Conservation (phyloP, 2,329 filamentous ascomycete genomes). For the Pseudocercospora vitis region DNA sequence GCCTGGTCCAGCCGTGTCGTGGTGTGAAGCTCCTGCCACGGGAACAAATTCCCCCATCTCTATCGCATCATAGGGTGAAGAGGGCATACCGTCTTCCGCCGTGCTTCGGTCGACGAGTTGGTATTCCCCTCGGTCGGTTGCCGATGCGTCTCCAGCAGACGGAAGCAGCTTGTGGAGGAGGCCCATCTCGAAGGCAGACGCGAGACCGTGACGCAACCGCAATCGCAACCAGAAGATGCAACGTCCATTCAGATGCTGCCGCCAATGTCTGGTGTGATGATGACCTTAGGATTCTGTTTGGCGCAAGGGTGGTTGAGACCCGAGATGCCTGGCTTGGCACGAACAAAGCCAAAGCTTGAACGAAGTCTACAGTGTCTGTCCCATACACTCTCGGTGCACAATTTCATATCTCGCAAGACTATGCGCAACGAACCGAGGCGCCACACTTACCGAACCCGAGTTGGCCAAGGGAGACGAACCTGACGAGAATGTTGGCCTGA, state of each 20-base stretch:
- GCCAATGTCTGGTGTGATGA: neutral
- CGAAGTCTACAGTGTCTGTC: too few species aligned
- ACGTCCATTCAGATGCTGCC: neutral
- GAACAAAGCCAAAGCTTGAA: neutral
- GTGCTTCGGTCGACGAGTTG: slow-evolving; percentile 18
- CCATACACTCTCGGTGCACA: too few species aligned
- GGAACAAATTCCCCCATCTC: too few species aligned
- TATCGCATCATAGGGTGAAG: too few species aligned
- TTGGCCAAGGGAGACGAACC: neutral
- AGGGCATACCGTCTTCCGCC: neutral
- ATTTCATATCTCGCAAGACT: too few species aligned
- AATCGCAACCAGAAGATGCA: neutral
- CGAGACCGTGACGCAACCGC: neutral
- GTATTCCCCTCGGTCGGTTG: slow-evolving; percentile 21
- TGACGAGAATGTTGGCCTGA: neutral
- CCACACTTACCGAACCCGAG: too few species aligned
- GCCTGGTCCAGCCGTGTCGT: neutral
- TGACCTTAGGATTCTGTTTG: neutral
- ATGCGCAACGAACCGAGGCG: too few species aligned
- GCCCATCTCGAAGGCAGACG: slow-evolving; percentile 13
- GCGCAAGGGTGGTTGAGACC: neutral
- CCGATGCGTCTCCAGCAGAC: slow-evolving; percentile 2
- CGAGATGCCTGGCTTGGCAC: neutral
- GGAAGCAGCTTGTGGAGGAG: slow-evolving; percentile 13
- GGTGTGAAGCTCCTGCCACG: too few species aligned